Percentiles rank a stretch among this genome's conserved stretches.
Conservation (phyloP, 768 basidiomycete species). For the Lactarius tabidus region DNA sequence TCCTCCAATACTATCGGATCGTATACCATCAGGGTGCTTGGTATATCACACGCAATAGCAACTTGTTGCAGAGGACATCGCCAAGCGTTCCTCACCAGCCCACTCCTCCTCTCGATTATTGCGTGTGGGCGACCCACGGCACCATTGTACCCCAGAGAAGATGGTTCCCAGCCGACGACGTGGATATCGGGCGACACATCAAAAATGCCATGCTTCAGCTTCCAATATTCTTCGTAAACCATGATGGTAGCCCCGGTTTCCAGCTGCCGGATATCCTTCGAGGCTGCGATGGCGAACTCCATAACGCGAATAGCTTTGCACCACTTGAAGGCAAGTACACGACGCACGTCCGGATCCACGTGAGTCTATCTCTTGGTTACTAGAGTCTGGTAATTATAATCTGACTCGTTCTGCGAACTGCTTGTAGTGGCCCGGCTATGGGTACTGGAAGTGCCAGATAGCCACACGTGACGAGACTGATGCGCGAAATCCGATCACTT, state of each 20-base stretch:
- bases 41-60: neutral
- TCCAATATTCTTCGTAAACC: too few relatives aligned
- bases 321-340: too few relatives aligned
- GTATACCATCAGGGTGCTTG: neutral
- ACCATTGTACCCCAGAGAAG: conserved; percentile 9
- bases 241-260: neutral
- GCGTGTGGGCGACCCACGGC: neutral
- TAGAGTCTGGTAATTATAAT: neutral
- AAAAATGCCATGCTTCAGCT: neutral
- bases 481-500: neutral
- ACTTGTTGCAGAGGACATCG: neutral
- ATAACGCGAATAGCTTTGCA: too few relatives aligned
- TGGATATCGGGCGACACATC: conserved; percentile 8
- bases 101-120: too few relatives aligned
- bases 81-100: too few relatives aligned
- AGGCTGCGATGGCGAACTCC: too few relatives aligned
- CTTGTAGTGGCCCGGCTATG: conserved; percentile 13
- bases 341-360: too few relatives aligned
- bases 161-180: conserved; percentile 8
- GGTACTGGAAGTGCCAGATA: conserved; percentile 6
- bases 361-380: neutral
- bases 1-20: neutral
- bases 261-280: conserved; percentile 4
- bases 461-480: conserved; percentile 1
- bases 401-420: neutral